Base-by-base conservation (phyloP, 352 stramenopile species). In the Pythium coloratum region DNA sequence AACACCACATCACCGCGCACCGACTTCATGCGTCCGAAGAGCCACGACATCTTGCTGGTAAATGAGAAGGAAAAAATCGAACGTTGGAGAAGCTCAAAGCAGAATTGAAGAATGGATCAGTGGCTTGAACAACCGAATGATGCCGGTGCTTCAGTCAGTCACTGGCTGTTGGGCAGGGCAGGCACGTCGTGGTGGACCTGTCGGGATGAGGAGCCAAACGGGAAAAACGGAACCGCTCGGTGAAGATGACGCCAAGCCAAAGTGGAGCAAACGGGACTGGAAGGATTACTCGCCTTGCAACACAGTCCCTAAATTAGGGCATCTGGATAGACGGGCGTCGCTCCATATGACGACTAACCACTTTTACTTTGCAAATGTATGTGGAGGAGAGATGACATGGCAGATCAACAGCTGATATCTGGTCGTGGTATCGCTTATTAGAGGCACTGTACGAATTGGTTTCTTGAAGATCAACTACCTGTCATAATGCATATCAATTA, bases 1-100 rank as follows among this genome's bases (percentile, higher is more conserved):
- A 77, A 30, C 32, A 72, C 71, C 1, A 75, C 67, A 32, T 74
- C 66, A 40, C 66, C 66, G 3, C 53, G 40, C 46, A 76, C 62
- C 28, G 62, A 67, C 62, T 74, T 74, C 20, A 55, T 47, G 20
- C 44, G 44, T 2, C 32, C 16, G 13, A 74, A 74, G 51, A 67
- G 38, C 30, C 60, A 69, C 55, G 33, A 64, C 55, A 73, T 73
- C 32, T 18, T 33, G n/a, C 9, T 38, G 20, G 9, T 12, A 44
- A 18, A 44, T 16, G 12, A 32, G 30, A 16, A 18, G 5, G 38
- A 18, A 50, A 32, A 53, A 53, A 13, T 49, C 42, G 42, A 49
- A 49, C 42, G 42, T 9, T 42, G 34, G 14, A 26, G 46, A 53
- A 18, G 40, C 12, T 20, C 12, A n/a, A 53, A 53, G 46, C 3